A percentile compares a stretch with the other conserved stretches of the same genome.
phyloP scores from a whole-genome alignment of 2,329 filamentous ascomycete species.

The Blastomyces emzantsi region DNA sequence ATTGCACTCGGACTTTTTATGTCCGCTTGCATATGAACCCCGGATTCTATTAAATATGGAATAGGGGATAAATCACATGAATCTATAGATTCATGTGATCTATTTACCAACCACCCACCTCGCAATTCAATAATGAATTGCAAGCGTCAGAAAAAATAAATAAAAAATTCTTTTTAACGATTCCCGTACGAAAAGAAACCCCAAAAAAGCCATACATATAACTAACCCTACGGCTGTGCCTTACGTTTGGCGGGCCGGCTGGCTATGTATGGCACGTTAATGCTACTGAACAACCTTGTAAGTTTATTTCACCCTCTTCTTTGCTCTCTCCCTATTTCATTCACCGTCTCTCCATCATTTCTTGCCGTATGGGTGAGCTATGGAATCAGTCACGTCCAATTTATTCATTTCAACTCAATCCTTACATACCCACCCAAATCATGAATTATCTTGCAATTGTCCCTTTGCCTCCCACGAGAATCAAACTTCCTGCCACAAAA shows the following conservation, averaged over 20 bases:
- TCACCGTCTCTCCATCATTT: not conserved
- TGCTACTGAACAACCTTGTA: not conserved
- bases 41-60: not conserved
- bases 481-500: not conserved
- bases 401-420: not conserved
- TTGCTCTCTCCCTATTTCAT: not conserved
- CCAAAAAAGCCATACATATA: not conserved
- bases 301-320: not conserved
- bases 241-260: not conserved
- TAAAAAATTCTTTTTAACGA: not conserved
- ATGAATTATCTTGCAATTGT: not conserved
- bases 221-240: not conserved
- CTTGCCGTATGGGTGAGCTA: not conserved
- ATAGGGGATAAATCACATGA: not conserved
- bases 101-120: not conserved
- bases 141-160: not conserved
- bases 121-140: not conserved
- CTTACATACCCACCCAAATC: not conserved
- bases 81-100: not conserved
- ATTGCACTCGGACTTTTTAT: not conserved
- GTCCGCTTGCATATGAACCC: not conserved
- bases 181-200: not conserved
- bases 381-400: not conserved
- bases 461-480: not conserved
- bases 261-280: not conserved